Base-by-base conservation (phyloP, 352 stramenopile genomes). In the Globisporangium spiculum region DNA sequence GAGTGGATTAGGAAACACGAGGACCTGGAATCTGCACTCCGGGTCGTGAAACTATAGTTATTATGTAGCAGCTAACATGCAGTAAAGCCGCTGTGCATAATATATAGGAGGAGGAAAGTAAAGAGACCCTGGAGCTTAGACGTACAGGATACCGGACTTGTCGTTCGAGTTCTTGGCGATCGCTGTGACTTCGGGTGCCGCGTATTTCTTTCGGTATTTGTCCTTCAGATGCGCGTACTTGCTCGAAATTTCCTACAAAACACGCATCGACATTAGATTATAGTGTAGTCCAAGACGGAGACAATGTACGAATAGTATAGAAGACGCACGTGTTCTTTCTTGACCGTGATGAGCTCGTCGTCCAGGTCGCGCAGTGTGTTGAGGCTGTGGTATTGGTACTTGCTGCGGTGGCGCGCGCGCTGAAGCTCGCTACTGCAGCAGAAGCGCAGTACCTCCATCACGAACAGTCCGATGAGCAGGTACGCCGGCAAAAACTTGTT, bases 181-280 rank as follows among this genome's bases (percentile, higher is more conserved):
- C 2, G 71, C 65, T 18, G 68, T 76, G 54, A 76, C 60, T 63
- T 86, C 75, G 0, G 73, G 77, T 3, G 79, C 71, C 27, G 80
- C 67, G 67, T 94, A 92, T 67, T 94, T 94, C 69, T 89, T 86
- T 41, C 74, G 78, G 73, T 94, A 94, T 58, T 88, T 90, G 67
- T 90, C 78, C 63, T 85, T 88, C 41, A 94, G 70, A n/a, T 67
- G 71, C 30, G 84, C 72, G 65, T 91, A 94, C 73, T 92, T 94
- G 65, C 52, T 79, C 34, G 81, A 88, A 68, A 94, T 85, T 52
- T 91, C 81, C 84, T 92, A 58, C 36, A 22, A 18, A 14, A 2
- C 27, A 30, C 27, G 2, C 27, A 30, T 30, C 27, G 27, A 30
- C 27, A 30, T 30, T 30, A 30, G 27, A 30, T 30, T 30, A 30